phyloP scores from a whole-genome alignment of 495 filamentous ascomycete genomes.

The Podospora pseudopauciseta region DNA sequence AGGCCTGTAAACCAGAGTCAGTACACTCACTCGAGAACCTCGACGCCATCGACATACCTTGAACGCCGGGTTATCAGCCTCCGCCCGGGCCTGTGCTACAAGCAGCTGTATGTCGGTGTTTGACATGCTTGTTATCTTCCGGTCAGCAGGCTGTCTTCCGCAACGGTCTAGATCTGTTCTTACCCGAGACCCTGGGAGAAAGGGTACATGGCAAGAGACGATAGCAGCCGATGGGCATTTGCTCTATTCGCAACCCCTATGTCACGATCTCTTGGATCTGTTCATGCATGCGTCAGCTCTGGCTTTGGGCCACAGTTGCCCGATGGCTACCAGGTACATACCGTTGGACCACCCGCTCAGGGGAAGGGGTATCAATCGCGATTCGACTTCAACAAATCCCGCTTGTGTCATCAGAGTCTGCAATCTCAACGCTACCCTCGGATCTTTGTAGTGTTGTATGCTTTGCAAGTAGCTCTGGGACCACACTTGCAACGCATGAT shows the following conservation, averaged over 20 bases:
- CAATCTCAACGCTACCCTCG: conserved; percentile 63
- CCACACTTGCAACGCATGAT: conserved; percentile 70
- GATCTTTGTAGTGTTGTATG: conserved; percentile 65
- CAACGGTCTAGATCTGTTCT: conserved; percentile 15
- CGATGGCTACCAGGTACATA: conserved; percentile 34
- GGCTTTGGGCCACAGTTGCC: conserved; percentile 7
- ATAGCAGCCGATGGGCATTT: conserved; percentile 59
- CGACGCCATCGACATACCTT: conserved; percentile 46
- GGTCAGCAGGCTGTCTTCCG: conserved; percentile 22
- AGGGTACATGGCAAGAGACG: conserved; percentile 61
- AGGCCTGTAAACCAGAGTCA: conserved; percentile 45
- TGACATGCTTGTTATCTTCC: conserved; percentile 54
- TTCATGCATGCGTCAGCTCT: conserved; percentile 8
- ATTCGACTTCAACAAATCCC: conserved; percentile 72
- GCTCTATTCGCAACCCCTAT: conserved; percentile 61
- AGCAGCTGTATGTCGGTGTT: conserved; percentile 60
- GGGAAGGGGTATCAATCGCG: conserved; percentile 63
- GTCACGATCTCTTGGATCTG: conserved; percentile 58
- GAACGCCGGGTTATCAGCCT: conserved; percentile 59
- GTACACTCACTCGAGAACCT: not conserved
- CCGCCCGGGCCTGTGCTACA: conserved; percentile 61
- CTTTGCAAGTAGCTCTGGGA: conserved; percentile 65
- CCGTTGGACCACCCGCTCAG: conserved; percentile 72
- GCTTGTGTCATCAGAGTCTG: conserved; percentile 58
- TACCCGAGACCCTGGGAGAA: conserved; percentile 47